Percentiles rank a stretch among this genome's conserved stretches.
Evolutionary conservation across 805 yeast genomes (phyloP).

Genomic region (Candida chauliodis): DNA sequence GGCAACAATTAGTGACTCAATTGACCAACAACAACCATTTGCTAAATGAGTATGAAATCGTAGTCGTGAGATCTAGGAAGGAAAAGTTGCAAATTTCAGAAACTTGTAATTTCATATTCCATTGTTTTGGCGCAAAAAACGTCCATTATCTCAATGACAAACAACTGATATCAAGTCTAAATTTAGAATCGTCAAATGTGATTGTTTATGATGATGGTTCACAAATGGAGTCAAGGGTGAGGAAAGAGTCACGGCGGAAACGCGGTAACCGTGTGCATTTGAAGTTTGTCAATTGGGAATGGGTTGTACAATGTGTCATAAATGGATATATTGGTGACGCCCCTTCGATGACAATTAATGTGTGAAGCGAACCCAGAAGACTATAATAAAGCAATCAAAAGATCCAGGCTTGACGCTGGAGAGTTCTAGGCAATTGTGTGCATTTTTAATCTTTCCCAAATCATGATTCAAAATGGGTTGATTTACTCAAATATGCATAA

Average conservation of each 20-base stretch:
- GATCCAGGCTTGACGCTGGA: too few species aligned
- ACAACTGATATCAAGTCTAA: slow-evolving; percentile 1
- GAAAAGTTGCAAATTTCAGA: slow-evolving; percentile 24
- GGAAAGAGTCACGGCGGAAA: slow-evolving; percentile 1
- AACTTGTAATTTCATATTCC: slow-evolving; percentile 42
- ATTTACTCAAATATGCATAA: too few species aligned
- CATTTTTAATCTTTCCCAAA: too few species aligned
- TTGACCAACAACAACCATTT: slow-evolving; percentile 34
- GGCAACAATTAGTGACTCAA: slow-evolving; percentile 36
- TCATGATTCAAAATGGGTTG: too few species aligned
- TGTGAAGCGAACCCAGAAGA: slow-evolving; percentile 3
- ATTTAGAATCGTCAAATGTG: slow-evolving; percentile 8
- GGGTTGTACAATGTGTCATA: slow-evolving; percentile 64
- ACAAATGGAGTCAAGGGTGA: slow-evolving; percentile 1
- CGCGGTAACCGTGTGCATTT: slow-evolving; percentile 6
- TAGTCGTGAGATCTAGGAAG: slow-evolving; percentile 26
- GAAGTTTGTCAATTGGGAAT: slow-evolving; percentile 54
- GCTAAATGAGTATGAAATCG: slow-evolving; percentile 28
- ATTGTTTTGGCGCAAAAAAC: slow-evolving; percentile 42
- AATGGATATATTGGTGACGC: slow-evolving; percentile 28
- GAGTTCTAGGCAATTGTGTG: too few species aligned
- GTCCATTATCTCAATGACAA: slow-evolving; percentile 12
- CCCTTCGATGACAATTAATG: slow-evolving; percentile 9
- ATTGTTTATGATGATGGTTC: slow-evolving; percentile 28
- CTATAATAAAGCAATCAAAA: too few species aligned